These are phyloP conservation scores for Cymbopogon citratus DNA, from an alignment of 176 grass and related monocot species.

Conservation along the genomic window DNA sequence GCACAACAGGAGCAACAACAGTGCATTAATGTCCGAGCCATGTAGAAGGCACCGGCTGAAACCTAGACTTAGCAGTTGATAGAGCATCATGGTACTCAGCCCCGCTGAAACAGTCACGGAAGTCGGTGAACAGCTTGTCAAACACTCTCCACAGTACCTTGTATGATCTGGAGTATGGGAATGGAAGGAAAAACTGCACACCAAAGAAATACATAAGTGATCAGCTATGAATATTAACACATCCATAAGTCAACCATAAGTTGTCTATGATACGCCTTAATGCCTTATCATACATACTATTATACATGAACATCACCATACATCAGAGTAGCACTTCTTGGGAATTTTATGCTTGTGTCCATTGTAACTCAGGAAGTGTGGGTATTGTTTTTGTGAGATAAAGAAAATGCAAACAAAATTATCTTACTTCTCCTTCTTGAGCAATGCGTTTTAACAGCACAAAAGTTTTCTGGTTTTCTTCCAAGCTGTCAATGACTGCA, in stretches of 20 bases:
- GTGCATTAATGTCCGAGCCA: constrained; percentile 68
- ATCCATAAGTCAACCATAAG: background rate
- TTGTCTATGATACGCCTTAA: background rate
- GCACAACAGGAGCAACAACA: constrained; percentile 7
- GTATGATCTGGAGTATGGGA: constrained; percentile 82
- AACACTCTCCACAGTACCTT: constrained; percentile 88
- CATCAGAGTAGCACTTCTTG: background rate
- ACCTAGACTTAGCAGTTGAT: constrained; percentile 70
- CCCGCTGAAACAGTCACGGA: constrained; percentile 74
- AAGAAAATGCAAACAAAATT: constrained; percentile 1
- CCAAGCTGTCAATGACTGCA: constrained; percentile 85
- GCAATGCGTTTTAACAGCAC: constrained; percentile 64
- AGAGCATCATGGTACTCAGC: constrained; percentile 65
- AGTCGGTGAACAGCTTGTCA: constrained; percentile 94
- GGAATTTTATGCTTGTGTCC: background rate
- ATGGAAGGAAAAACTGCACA: constrained; percentile 92
- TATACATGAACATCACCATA: background rate
- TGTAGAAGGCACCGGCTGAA: constrained; percentile 70
- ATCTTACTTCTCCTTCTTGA: constrained; percentile 87
- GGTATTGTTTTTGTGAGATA: background rate
- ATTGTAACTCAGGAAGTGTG: background rate
- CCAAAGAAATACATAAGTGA: background rate
- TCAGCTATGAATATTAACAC: background rate
- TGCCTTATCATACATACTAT: too few species aligned
- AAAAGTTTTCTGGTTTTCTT: constrained; percentile 79